These are phyloP conservation scores for Conticribra guillardii DNA, from an alignment of 108 stramenopile genomes.

Conservation along the genomic window DNA sequence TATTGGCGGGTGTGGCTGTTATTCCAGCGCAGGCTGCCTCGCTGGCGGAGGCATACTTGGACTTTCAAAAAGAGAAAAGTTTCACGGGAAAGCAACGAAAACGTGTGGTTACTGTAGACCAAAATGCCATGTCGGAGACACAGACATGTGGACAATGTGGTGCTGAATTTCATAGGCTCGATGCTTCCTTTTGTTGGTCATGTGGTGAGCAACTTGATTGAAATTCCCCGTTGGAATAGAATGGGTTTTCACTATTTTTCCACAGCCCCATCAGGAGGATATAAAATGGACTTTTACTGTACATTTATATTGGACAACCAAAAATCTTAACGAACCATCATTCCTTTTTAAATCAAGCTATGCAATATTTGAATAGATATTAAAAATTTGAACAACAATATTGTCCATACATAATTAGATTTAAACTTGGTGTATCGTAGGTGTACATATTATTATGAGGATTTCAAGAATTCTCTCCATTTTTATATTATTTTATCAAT, in stretches of 20 bases:
- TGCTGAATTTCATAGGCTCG: slow-evolving; percentile 52
- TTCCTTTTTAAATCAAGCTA: too few species aligned
- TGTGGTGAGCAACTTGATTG: slow-evolving; percentile 56
- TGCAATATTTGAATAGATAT: too few species aligned
- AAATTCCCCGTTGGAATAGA: neutral
- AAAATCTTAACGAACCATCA: too few species aligned
- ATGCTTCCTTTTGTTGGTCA: slow-evolving; percentile 61
- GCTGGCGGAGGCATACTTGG: slow-evolving; percentile 46
- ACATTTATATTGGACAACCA: too few species aligned
- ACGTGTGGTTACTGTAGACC: slow-evolving; percentile 2
- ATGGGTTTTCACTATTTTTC: neutral
- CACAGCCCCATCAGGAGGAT: too few species aligned
- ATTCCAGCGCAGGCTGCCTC: slow-evolving; percentile 77
- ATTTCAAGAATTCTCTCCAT: too few species aligned
- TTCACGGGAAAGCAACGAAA: neutral
- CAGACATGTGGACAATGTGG: slow-evolving; percentile 54
- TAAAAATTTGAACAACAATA: too few species aligned
- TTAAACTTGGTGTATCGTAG: too few species aligned
- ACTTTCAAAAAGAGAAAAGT: slow-evolving; percentile 42
- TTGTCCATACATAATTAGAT: too few species aligned
- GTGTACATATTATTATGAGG: too few species aligned
- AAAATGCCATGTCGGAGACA: slow-evolving; percentile 19
- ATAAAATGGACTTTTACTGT: too few species aligned
- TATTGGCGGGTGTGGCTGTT: slow-evolving; percentile 77
- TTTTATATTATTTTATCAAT: too few species aligned